Evolutionary conservation across 208 protist species (phyloP).

Genomic region (Acanthamoeba pearcei): DNA sequence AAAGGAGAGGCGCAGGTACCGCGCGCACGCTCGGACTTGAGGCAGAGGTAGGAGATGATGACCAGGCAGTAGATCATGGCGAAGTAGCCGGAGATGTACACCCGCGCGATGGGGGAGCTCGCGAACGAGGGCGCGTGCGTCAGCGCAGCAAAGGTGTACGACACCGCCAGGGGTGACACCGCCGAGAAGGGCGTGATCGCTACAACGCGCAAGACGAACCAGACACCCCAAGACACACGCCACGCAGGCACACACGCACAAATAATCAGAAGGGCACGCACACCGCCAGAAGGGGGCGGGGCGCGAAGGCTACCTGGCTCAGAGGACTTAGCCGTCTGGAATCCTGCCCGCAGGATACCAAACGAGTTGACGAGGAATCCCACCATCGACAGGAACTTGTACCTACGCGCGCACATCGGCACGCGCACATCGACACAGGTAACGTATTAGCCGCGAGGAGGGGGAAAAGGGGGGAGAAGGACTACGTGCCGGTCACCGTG

Average conservation of each 20-base stretch:
- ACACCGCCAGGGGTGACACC: conserved; percentile 36
- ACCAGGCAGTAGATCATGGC: conserved; percentile 74
- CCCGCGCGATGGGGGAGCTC: conserved; percentile 33
- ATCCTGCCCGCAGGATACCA: conserved; percentile 58
- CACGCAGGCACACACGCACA: too few relatives aligned
- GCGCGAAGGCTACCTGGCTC: neutral
- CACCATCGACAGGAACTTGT: conserved; percentile 68
- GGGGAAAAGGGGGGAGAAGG: neutral
- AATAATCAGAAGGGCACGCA: neutral
- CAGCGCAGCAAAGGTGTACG: conserved; percentile 42
- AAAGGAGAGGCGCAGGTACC: neutral
- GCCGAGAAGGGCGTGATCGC: conserved; percentile 64
- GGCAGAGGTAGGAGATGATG: conserved; percentile 68
- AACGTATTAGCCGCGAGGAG: neutral
- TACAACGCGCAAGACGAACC: neutral
- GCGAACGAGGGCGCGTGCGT: conserved; percentile 55
- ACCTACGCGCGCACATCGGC: neutral
- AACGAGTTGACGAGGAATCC: conserved; percentile 65
- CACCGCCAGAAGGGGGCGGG: neutral
- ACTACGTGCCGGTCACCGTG: neutral
- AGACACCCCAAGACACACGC: neutral
- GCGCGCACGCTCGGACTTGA: neutral
- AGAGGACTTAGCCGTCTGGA: conserved; percentile 61
- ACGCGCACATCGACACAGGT: neutral
- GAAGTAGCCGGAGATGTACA: conserved; percentile 44